Conservation (phyloP, 441 rosid genomes). For the Euphorbia schlechtendalii region DNA sequence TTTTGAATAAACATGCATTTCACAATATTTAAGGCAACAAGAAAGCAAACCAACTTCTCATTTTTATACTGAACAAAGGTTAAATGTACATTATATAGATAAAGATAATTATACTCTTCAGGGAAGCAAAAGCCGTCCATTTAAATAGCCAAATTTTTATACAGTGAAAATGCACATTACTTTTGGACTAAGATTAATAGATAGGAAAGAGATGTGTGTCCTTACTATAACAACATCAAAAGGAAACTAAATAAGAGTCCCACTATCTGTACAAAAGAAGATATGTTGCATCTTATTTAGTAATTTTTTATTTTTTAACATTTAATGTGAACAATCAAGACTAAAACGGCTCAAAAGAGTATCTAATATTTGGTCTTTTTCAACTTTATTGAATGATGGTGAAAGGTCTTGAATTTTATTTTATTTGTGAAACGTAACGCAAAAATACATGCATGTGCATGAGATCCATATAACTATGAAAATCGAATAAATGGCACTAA, state of each 20-base stretch:
- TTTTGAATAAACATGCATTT: not conserved
- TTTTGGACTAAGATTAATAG: not conserved
- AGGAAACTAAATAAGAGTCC: not conserved
- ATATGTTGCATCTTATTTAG: not conserved
- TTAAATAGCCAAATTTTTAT: not conserved
- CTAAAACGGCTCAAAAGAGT: not conserved
- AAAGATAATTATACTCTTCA: not conserved
- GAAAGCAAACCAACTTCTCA: constrained; percentile 1
- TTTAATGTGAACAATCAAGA: not conserved
- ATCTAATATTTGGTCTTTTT: not conserved
- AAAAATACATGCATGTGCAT: not conserved
- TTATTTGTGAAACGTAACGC: constrained; percentile 1
- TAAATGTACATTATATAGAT: not conserved
- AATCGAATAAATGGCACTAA: constrained; percentile 23
- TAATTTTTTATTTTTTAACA: not conserved
- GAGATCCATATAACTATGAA: not conserved
- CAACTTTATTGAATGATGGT: not conserved
- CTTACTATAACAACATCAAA: not conserved
- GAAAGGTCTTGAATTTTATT: not conserved
- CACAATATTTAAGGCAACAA: constrained; percentile 1
- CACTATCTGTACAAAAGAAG: not conserved
- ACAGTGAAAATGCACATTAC: not conserved
- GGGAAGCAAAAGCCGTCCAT: not conserved
- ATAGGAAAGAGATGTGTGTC: not conserved
- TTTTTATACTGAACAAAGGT: not conserved